Conservation (phyloP, 257 asterid species). For the Fraxinus excelsior region DNA sequence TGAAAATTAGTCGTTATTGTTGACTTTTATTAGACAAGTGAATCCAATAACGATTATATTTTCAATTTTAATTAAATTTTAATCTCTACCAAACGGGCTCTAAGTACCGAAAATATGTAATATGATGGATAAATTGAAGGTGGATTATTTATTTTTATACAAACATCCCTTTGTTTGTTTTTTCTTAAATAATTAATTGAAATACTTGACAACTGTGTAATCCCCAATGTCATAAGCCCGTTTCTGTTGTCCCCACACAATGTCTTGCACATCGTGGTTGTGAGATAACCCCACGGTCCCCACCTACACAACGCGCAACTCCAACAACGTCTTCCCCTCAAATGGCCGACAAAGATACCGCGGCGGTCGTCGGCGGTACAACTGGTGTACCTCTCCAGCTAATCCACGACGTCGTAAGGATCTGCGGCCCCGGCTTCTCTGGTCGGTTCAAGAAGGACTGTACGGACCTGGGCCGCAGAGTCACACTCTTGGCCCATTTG, state of each 20-base stretch:
- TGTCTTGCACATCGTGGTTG: conserved; percentile 9
- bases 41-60: too few relatives aligned
- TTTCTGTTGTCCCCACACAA: background rate
- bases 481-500: conserved; percentile 74
- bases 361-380: conserved; percentile 34
- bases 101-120: too few relatives aligned
- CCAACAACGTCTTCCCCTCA: conserved; percentile 18
- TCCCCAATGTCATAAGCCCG: background rate
- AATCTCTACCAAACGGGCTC: too few relatives aligned
- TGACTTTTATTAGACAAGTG: too few relatives aligned
- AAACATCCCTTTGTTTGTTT: background rate
- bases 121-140: too few relatives aligned
- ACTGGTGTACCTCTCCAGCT: conserved; percentile 47
- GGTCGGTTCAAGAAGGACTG: conserved; percentile 88
- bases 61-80: too few relatives aligned
- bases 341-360: conserved; percentile 60
- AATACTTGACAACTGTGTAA: conserved; percentile 38
- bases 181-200: background rate
- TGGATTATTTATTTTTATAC: too few relatives aligned
- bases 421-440: conserved; percentile 66
- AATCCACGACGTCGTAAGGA: conserved; percentile 60
- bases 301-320: conserved; percentile 5
- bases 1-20: too few relatives aligned
- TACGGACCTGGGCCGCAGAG: conserved; percentile 73
- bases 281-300: conserved; percentile 19